Evolutionary conservation across 441 rosid species (phyloP).

Genomic region (Dalechampia spathulata): DNA sequence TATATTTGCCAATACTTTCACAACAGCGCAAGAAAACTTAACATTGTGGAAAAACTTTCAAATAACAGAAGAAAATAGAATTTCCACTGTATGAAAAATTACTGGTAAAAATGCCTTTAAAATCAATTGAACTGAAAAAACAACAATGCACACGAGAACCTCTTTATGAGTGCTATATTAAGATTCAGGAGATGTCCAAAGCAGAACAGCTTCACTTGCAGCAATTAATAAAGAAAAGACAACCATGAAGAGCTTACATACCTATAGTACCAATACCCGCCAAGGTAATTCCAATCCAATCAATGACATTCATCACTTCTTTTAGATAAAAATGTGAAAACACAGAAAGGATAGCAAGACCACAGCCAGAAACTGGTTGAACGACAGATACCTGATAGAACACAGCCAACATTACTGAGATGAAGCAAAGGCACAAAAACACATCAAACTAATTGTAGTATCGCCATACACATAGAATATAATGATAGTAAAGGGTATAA

Average conservation of each 20-base stretch:
- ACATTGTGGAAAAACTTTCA: not conserved
- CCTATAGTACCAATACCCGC: conserved; percentile 98
- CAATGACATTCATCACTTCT: conserved; percentile 88
- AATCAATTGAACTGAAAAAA: too few relatives aligned
- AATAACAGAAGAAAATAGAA: not conserved
- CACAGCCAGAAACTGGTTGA: conserved; percentile 98
- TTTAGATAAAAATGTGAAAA: conserved; percentile 93
- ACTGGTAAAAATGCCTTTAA: not conserved
- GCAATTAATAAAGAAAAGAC: conserved; percentile 7
- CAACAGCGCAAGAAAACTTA: not conserved
- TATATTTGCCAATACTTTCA: not conserved
- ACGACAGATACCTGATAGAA: conserved; percentile 76
- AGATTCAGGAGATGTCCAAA: too few relatives aligned
- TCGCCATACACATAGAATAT: too few relatives aligned
- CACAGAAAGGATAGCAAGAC: conserved; percentile 85
- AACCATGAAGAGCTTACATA: conserved; percentile 24
- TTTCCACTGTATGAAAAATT: not conserved
- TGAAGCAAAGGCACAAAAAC: not conserved
- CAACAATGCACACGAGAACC: too few relatives aligned
- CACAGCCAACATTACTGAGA: conserved; percentile 3
- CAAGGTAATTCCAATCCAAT: conserved; percentile 90
- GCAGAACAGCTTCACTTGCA: not conserved
- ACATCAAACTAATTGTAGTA: too few relatives aligned
- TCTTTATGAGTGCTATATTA: too few relatives aligned
- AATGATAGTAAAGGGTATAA: too few relatives aligned